phyloP scores from a whole-genome alignment of 176 grass and related monocot genomes.

The Carex scoparia region DNA sequence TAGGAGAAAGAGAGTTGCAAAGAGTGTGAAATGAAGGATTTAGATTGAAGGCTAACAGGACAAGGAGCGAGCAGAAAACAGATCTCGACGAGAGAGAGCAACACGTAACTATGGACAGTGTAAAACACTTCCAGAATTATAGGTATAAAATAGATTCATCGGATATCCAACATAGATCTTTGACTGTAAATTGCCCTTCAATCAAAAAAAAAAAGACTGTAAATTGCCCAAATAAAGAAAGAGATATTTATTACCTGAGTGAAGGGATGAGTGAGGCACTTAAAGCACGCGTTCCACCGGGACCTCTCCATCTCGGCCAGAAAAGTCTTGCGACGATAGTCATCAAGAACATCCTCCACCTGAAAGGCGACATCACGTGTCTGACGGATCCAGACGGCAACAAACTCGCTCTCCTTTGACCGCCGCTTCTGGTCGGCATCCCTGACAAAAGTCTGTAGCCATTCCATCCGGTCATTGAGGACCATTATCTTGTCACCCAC shows the following conservation, averaged over 20 bases:
- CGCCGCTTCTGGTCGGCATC: constrained; percentile 51
- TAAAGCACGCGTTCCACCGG: neutral
- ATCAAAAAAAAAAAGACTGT: no score
- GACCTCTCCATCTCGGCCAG: constrained; percentile 5
- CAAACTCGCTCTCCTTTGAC: constrained; percentile 38
- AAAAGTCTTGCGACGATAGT: neutral
- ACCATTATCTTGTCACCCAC: constrained; percentile 20
- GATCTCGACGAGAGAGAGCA: no score
- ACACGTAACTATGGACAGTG: no score
- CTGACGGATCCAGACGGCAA: constrained; percentile 56
- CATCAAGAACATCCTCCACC: constrained; percentile 57
- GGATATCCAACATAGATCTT: neutral
- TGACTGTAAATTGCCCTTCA: no score
- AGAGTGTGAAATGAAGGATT: no score
- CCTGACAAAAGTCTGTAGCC: constrained; percentile 60
- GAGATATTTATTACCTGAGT: neutral
- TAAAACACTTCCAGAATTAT: no score
- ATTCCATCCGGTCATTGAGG: constrained; percentile 66
- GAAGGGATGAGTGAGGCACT: neutral
- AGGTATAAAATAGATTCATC: no score
- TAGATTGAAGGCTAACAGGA: no score
- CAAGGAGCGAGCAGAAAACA: no score
- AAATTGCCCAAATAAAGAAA: neutral
- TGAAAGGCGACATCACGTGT: constrained; percentile 58
- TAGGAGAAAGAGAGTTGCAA: no score